These are phyloP conservation scores for Rhodamnia argentea DNA, from an alignment of 345 rosid species.

Conservation along the genomic window DNA sequence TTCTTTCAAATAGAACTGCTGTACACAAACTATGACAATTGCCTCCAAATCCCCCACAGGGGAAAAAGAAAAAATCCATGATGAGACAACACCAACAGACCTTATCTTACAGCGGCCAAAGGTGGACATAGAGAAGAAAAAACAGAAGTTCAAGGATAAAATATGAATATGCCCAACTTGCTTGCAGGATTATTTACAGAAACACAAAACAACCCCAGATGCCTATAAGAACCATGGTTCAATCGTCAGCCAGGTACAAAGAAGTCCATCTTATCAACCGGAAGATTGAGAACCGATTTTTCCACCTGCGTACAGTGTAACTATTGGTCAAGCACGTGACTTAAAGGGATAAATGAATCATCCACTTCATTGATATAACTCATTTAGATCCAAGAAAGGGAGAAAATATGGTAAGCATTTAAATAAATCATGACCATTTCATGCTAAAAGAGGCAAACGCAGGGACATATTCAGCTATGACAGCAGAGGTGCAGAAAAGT, in stretches of 20 bases:
- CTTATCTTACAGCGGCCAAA: neutral
- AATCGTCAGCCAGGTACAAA: constrained; percentile 56
- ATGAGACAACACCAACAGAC: neutral
- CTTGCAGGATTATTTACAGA: neutral
- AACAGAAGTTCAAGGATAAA: neutral
- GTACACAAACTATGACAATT: neutral
- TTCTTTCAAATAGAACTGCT: neutral
- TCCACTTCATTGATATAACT: neutral
- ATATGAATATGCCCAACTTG: neutral
- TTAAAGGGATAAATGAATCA: neutral
- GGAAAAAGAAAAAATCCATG: neutral
- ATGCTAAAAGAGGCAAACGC: neutral
- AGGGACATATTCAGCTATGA: neutral
- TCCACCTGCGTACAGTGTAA: constrained; percentile 41
- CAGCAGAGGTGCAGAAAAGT: neutral
- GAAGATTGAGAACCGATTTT: constrained; percentile 69
- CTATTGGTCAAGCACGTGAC: neutral
- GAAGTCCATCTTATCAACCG: constrained; percentile 94
- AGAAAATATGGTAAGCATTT: neutral
- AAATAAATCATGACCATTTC: neutral
- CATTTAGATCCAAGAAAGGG: neutral
- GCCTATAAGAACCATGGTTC: neutral
- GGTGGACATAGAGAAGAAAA: neutral
- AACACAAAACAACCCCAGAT: neutral
- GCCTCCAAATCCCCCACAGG: neutral